phyloP scores from a whole-genome alignment of 75 land plant species.

The Cunninghamia lanceolata region DNA sequence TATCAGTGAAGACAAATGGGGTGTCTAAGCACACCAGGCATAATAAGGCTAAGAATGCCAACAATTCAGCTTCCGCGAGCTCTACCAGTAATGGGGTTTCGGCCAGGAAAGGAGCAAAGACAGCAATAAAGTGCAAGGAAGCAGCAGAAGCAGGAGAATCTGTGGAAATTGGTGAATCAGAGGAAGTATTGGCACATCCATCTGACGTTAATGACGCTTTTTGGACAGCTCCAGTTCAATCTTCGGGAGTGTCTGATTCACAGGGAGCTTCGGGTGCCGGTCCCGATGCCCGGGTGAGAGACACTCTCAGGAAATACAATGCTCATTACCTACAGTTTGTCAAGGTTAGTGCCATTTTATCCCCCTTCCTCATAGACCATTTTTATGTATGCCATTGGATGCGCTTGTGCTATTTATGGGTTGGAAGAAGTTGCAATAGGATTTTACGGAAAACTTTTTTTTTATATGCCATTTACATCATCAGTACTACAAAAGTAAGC shows the following conservation, averaged over 20 bases:
- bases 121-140: not conserved
- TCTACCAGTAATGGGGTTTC: too few relatives aligned
- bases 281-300: conserved; percentile 34
- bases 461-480: too few relatives aligned
- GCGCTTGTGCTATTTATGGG: not conserved
- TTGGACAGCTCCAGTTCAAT: not conserved
- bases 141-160: not conserved
- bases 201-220: not conserved
- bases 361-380: not conserved
- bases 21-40: too few relatives aligned
- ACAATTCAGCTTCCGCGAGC: not conserved
- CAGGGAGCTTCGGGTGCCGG: conserved; percentile 13
- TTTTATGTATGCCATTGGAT: not conserved
- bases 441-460: too few relatives aligned
- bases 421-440: not conserved
- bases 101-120: not conserved
- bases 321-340: conserved; percentile 63
- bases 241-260: not conserved
- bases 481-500: not conserved
- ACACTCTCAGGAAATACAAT: conserved; percentile 63
- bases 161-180: not conserved
- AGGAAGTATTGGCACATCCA: not conserved
- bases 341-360: conserved; percentile 36
- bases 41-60: too few relatives aligned
- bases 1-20: not conserved